These are phyloP conservation scores for Lachancea kluyveri DNA, from an alignment of 805 yeast genomes.

Conservation along the genomic window DNA sequence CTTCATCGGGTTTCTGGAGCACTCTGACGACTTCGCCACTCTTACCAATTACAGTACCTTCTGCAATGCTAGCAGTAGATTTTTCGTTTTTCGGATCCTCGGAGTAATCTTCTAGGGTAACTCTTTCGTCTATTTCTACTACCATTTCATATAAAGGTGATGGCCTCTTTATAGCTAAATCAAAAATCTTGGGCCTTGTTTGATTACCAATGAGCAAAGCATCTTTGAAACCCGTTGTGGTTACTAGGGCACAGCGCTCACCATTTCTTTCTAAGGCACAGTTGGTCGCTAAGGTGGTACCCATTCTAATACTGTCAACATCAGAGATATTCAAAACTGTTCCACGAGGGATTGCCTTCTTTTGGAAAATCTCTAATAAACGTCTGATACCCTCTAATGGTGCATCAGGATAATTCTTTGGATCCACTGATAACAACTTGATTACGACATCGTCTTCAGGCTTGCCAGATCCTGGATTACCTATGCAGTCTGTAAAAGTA, in stretches of 20 bases:
- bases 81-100: slow-evolving; percentile 53
- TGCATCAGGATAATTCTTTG: slow-evolving; percentile 81
- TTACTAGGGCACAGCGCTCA: slow-evolving; percentile 75
- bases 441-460: slow-evolving; percentile 56
- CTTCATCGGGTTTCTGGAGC: slow-evolving; percentile 43
- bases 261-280: slow-evolving; percentile 92
- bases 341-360: slow-evolving; percentile 50
- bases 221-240: slow-evolving; percentile 86
- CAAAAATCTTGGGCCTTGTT: slow-evolving; percentile 85
- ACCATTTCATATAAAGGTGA: slow-evolving; percentile 69
- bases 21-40: slow-evolving; percentile 66
- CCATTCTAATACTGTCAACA: slow-evolving; percentile 74
- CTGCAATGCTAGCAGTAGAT: slow-evolving; percentile 20
- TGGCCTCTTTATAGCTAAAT: slow-evolving; percentile 66
- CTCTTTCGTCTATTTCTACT: slow-evolving; percentile 83
- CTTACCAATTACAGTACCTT: slow-evolving; percentile 44
- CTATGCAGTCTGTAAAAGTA: slow-evolving; percentile 78
- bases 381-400: slow-evolving; percentile 88
- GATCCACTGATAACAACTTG: slow-evolving; percentile 83
- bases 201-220: slow-evolving; percentile 83
- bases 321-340: slow-evolving; percentile 52
- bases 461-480: slow-evolving; percentile 41
- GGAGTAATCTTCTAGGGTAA: slow-evolving; percentile 72
- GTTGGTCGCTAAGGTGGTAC: slow-evolving; percentile 94
- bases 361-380: slow-evolving; percentile 55